Evolutionary conservation across 495 filamentous ascomycete genomes (phyloP).

Genomic region (Choiromyces venosus): DNA sequence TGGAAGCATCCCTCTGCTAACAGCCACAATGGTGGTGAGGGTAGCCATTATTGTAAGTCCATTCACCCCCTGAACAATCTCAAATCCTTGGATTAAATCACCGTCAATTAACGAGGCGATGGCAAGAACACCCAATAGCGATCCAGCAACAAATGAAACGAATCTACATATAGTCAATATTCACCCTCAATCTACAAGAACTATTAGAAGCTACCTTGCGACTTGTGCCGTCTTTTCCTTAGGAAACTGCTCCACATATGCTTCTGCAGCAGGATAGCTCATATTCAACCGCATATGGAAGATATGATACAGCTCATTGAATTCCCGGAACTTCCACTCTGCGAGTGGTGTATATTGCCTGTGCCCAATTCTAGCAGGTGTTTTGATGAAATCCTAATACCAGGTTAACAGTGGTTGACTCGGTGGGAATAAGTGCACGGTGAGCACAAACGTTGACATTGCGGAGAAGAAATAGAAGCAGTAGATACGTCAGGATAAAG

Average conservation of each 20-base stretch:
- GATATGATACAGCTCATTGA: constrained; percentile 91
- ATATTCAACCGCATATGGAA: constrained; percentile 85
- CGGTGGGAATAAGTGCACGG: neutral
- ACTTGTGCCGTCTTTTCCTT: constrained; percentile 85
- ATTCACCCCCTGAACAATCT: constrained; percentile 77
- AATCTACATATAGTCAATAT: constrained; percentile 49
- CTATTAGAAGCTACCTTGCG: constrained; percentile 44
- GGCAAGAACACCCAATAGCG: constrained; percentile 74
- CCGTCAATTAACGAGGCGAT: constrained; percentile 76
- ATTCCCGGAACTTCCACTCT: constrained; percentile 97
- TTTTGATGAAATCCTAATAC: constrained; percentile 77
- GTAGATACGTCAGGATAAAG: constrained; percentile 71
- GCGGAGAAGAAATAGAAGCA: constrained; percentile 82
- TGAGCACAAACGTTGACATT: constrained; percentile 68
- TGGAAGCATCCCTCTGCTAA: constrained; percentile 70
- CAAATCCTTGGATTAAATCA: constrained; percentile 85
- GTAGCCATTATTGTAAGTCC: constrained; percentile 56
- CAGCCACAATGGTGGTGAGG: constrained; percentile 63
- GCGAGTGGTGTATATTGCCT: constrained; percentile 88
- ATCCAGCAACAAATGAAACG: constrained; percentile 78
- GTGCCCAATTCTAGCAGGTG: constrained; percentile 73
- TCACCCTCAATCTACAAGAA: neutral
- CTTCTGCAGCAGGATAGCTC: constrained; percentile 87
- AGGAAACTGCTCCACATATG: constrained; percentile 92
- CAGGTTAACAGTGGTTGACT: neutral